Conservation (phyloP, 306 rosid species). For the Cucurbita ficifolia region DNA sequence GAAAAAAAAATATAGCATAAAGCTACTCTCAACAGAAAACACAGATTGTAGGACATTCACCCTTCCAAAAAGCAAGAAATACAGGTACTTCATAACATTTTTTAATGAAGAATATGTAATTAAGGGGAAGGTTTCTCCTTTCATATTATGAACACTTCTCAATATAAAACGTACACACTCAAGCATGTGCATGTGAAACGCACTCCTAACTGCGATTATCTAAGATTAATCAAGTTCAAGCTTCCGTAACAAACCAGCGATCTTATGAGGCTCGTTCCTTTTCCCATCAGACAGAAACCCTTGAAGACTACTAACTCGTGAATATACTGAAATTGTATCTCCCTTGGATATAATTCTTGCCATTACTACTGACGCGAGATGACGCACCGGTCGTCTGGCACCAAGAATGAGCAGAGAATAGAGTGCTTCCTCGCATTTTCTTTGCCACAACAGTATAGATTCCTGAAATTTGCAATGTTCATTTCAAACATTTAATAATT, state of each 20-base stretch:
- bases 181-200: background rate
- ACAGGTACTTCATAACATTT: background rate
- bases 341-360: constrained; percentile 75
- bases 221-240: background rate
- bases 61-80: background rate
- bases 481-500: constrained; percentile 1
- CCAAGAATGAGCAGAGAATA: constrained; percentile 73
- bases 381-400: constrained; percentile 92
- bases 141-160: background rate
- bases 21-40: background rate
- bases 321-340: constrained; percentile 76
- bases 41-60: background rate
- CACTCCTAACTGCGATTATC: background rate
- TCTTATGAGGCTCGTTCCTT: constrained; percentile 66
- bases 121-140: background rate
- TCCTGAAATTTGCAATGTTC: constrained; percentile 38
- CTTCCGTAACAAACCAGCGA: constrained; percentile 53
- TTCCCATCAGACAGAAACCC: constrained; percentile 91
- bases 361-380: constrained; percentile 88
- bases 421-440: constrained; percentile 90
- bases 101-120: background rate
- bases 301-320: constrained; percentile 90
- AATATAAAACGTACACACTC: background rate
- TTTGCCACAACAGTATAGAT: constrained; percentile 77
- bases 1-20: background rate